phyloP scores from a whole-genome alignment of 202 grass and related monocot species.

The Brachypodium distachyon region DNA sequence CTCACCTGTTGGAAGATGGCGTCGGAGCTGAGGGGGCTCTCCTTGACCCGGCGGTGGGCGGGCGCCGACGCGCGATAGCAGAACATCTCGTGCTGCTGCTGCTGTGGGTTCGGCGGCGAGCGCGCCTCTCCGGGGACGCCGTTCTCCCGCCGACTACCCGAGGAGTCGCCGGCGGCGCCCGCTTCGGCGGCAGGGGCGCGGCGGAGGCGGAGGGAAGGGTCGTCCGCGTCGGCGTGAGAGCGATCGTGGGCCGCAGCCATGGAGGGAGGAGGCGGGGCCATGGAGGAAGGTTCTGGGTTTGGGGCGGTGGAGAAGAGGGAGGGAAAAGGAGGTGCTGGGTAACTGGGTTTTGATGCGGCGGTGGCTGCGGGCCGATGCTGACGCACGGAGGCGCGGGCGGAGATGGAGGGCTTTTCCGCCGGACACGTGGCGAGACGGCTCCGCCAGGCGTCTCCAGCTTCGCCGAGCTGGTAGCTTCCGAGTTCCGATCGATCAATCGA shows the following conservation, averaged over 20 bases:
- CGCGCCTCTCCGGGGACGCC: neutral
- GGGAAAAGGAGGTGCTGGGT: neutral
- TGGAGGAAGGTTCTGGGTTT: slow-evolving; percentile 6
- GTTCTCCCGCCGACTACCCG: neutral
- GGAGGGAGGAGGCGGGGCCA: slow-evolving; percentile 3
- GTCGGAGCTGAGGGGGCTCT: slow-evolving; percentile 90
- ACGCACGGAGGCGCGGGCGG: slow-evolving; percentile 16
- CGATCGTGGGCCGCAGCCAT: slow-evolving; percentile 7
- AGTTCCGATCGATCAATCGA: neutral
- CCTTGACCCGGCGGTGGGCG: slow-evolving; percentile 65
- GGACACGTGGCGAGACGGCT: slow-evolving; percentile 3
- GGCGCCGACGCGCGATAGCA: slow-evolving; percentile 58
- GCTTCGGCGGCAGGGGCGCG: neutral
- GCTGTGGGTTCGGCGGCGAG: neutral
- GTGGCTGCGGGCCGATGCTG: neutral
- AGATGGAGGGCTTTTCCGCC: neutral
- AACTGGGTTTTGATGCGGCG: slow-evolving; percentile 16
- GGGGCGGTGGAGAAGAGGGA: neutral
- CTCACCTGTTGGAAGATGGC: slow-evolving; percentile 78
- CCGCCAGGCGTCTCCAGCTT: slow-evolving; percentile 20
- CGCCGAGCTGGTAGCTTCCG: neutral
- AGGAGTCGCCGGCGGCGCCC: neutral
- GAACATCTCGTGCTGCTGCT: slow-evolving; percentile 8
- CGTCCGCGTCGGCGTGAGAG: neutral
- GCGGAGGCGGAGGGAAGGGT: slow-evolving; percentile 23